Evolutionary conservation across 345 rosid species (phyloP), one percentile per base, ranked within the genome.

Genomic region (Salix udensis): DNA sequence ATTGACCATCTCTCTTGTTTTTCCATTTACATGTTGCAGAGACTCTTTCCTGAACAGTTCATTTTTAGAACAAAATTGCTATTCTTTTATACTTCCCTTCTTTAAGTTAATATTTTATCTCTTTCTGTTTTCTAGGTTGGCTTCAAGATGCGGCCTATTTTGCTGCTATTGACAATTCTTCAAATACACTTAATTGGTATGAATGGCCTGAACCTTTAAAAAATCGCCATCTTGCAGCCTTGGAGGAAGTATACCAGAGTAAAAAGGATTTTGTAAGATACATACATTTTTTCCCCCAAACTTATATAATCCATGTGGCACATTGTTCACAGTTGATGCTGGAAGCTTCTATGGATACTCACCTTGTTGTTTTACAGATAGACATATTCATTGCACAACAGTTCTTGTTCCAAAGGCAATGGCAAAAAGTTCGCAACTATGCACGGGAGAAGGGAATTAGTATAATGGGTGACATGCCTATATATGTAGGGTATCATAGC

Each of bases 391-490:
- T 95, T 76, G 97, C 98, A 46, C 86, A 91, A 76, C 98, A 95
- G 30, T 95, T 95, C 86, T 82, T 95, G 75, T 93, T 95, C 87
- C 96, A 95, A 85, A 89, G 93, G 86, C 97, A 95, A 84, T 95
- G 98, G 98, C 88, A 87, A 84, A 93, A 91, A 81, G 83, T 93
- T 77, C 92, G 87, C 67, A 81, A 82, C 66, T 93, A 91, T 88
- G 96, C 97, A 68, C 79, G 52, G 74, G 68, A 34, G 55, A 93
- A 88, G 80, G 97, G 94, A 73, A 85, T 95, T 70, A 84, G 89
- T 84, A 88, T 95, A 84, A 95, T 95, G 98, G 98, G 98, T 26
- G 98, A 95, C 87, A 95, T 95, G 98, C 97, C 98, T 67, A 93
- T 95, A 68, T 95, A 95, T 77, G 97, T 93, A 55, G 98, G 92